phyloP scores from a whole-genome alignment of 306 rosid species.

The Trifolium repens region DNA sequence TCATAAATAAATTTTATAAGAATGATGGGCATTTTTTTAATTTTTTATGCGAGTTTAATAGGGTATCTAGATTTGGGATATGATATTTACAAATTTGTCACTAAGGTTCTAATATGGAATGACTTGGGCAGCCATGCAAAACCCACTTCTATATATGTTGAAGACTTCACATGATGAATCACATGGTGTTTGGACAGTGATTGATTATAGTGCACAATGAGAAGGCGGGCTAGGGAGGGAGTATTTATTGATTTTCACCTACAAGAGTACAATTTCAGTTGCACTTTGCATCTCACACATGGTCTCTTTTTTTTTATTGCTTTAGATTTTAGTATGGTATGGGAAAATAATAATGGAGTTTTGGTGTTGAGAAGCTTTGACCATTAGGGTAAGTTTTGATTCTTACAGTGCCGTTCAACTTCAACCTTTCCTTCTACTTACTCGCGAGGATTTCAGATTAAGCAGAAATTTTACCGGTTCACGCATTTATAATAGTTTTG shows the following conservation, averaged over 20 bases:
- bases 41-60: conserved; percentile 2
- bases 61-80: conserved; percentile 43
- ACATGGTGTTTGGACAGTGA: conserved; percentile 56
- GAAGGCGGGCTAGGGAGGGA: conserved; percentile 17
- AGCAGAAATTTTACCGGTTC: too few species aligned
- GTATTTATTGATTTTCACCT: conserved; percentile 62
- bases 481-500: too few species aligned
- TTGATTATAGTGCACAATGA: conserved; percentile 35
- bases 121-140: conserved; percentile 56
- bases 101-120: conserved; percentile 34
- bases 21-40: conserved; percentile 37
- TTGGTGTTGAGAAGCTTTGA: conserved; percentile 48
- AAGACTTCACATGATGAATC: conserved; percentile 57
- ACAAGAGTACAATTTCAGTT: conserved; percentile 42
- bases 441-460: background rate
- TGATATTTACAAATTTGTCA: conserved; percentile 46
- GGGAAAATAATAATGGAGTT: conserved; percentile 56
- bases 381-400: conserved; percentile 49
- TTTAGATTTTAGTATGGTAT: conserved; percentile 49
- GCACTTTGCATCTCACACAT: conserved; percentile 52
- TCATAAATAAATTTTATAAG: conserved; percentile 20
- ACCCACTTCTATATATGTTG: conserved; percentile 48
- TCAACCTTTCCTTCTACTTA: conserved; percentile 35
- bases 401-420: conserved; percentile 36
- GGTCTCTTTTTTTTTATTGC: conserved; percentile 47